Conservation (phyloP, 2,329 filamentous ascomycete genomes). For the Aspergillus ustus region DNA sequence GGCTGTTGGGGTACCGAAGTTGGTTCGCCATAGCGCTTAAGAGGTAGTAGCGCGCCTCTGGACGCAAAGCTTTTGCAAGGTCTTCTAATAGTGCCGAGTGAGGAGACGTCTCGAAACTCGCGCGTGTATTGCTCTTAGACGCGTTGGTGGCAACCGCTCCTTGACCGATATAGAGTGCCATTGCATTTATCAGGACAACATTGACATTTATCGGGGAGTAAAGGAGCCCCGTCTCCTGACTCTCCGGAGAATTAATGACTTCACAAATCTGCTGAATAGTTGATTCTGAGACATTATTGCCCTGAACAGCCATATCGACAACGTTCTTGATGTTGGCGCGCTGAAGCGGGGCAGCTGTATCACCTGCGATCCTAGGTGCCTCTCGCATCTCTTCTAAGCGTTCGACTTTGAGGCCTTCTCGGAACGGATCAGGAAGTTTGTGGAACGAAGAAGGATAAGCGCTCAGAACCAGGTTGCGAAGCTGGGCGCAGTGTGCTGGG, state of each 20-base stretch:
- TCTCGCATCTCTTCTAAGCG: conserved; percentile 74
- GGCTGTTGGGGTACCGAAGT: conserved; percentile 83
- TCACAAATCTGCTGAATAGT: conserved; percentile 74
- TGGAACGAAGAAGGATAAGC: conserved; percentile 72
- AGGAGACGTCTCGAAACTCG: conserved; percentile 68
- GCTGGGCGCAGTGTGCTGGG: conserved; percentile 80
- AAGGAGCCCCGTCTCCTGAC: conserved; percentile 67
- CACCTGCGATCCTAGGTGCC: conserved; percentile 67
- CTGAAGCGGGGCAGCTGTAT: conserved; percentile 58
- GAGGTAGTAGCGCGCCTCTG: conserved; percentile 83
- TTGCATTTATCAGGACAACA: conserved; percentile 72
- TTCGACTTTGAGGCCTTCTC: conserved; percentile 75
- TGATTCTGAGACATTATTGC: conserved; percentile 70
- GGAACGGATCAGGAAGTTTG: conserved; percentile 75
- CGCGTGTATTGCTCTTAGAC: conserved; percentile 59
- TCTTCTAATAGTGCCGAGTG: conserved; percentile 76
- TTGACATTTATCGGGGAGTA: conserved; percentile 72
- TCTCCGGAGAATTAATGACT: conserved; percentile 66
- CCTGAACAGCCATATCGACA: conserved; percentile 57
- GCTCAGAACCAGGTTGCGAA: conserved; percentile 85
- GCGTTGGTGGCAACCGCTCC: conserved; percentile 67
- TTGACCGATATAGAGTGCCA: conserved; percentile 81
- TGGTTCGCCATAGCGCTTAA: conserved; percentile 87
- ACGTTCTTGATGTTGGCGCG: conserved; percentile 58
- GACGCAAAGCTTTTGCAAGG: conserved; percentile 73